Conservation (phyloP, 164 flowering plant species). For the Magnolia sinica region DNA sequence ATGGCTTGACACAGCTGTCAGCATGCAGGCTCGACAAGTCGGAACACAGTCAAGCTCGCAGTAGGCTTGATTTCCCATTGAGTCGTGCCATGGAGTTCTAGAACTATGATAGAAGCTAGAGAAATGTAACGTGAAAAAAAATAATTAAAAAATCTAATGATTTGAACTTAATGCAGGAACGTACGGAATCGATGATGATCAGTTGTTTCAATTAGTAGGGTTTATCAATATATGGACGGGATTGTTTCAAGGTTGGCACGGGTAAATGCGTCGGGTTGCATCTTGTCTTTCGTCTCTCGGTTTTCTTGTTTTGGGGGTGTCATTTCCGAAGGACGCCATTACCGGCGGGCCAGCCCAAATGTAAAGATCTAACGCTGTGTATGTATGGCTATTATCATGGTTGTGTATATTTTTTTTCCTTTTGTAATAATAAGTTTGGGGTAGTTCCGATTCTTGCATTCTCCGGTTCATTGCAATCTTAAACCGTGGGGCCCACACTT, state of each 20-base stretch:
- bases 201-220: neutral
- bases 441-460: neutral
- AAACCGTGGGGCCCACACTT: neutral
- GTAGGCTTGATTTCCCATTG: no score
- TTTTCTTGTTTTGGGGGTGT: neutral
- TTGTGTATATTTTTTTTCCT: neutral
- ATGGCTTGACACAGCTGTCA: no score
- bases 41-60: no score
- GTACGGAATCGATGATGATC: constrained; percentile 1
- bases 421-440: neutral
- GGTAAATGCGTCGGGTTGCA: neutral
- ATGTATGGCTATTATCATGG: neutral
- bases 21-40: no score
- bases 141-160: neutral
- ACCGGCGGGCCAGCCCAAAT: neutral
- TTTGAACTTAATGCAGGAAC: neutral
- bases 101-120: no score
- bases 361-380: neutral
- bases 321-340: neutral
- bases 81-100: no score
- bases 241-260: constrained; percentile 2
- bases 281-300: neutral
- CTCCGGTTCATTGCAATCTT: neutral
- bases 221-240: neutral
- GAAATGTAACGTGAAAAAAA: no score